Evolutionary conservation across 139 green algal genomes (phyloP).

Genomic region (Diplosphaera chodatii): DNA sequence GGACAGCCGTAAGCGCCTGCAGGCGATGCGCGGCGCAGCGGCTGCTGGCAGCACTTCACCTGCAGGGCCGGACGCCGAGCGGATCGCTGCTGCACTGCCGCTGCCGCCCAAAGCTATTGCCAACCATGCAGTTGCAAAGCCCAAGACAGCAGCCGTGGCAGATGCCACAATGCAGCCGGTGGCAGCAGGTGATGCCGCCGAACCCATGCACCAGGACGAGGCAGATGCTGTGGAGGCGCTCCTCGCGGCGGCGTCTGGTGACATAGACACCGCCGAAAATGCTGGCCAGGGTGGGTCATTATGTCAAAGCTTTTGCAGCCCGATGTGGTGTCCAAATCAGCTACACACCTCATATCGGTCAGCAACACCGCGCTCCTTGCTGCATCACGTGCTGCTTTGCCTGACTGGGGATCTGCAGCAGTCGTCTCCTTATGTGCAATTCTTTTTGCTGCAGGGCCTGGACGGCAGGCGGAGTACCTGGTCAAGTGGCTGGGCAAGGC

Average conservation of each 20-base stretch:
- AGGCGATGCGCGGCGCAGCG: neutral
- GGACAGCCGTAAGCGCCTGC: neutral
- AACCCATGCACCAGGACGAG: constrained; percentile 28
- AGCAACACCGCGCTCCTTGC: too few relatives aligned
- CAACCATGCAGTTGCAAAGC: too few relatives aligned
- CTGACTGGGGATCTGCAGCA: too few relatives aligned
- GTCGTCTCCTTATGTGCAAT: too few relatives aligned
- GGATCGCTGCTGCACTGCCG: neutral
- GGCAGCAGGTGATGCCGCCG: neutral
- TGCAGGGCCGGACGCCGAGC: neutral
- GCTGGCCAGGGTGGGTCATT: neutral
- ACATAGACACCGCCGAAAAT: neutral
- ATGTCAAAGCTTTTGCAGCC: too few relatives aligned
- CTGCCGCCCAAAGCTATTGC: too few relatives aligned
- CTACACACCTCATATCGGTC: too few relatives aligned
- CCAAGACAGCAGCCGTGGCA: too few relatives aligned
- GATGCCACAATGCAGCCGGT: too few relatives aligned
- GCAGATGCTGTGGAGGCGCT: constrained; percentile 52
- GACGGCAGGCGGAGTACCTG: constrained; percentile 69
- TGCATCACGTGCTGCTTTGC: too few relatives aligned
- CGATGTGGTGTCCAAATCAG: too few relatives aligned
- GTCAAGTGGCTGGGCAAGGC: constrained; percentile 73
- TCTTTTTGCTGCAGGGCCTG: neutral
- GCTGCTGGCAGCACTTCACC: neutral
- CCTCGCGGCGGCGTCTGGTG: constrained; percentile 35